phyloP scores from a whole-genome alignment of 2,329 filamentous ascomycete genomes.

The Arthrobotrys megalospora region DNA sequence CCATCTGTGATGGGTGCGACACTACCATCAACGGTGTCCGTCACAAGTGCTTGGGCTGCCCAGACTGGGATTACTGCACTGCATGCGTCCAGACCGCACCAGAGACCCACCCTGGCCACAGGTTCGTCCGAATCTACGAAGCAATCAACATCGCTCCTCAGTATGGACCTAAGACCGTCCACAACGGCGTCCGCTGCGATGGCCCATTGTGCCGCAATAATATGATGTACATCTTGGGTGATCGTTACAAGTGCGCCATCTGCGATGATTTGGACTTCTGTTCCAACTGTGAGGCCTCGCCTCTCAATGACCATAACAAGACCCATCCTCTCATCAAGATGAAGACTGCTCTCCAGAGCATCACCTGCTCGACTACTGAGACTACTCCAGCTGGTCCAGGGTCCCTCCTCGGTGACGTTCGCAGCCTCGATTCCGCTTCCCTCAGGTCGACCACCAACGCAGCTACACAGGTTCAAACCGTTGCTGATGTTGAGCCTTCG shows the following conservation, averaged over 20 bases:
- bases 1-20: constrained; percentile 95
- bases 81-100: constrained; percentile 77
- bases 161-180: constrained; percentile 71
- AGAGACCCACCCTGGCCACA: constrained; percentile 83
- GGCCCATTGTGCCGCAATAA: constrained; percentile 83
- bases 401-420: constrained; percentile 52
- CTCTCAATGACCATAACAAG: constrained; percentile 87
- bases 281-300: constrained; percentile 90
- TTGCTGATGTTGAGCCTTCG: constrained; percentile 79
- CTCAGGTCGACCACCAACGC: constrained; percentile 69
- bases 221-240: constrained; percentile 79
- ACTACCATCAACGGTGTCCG: constrained; percentile 88
- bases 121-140: constrained; percentile 90
- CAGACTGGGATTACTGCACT: constrained; percentile 96
- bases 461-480: constrained; percentile 78
- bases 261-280: constrained; percentile 97
- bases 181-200: constrained; percentile 93
- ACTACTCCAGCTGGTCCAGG: constrained; percentile 74
- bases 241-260: constrained; percentile 96
- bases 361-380: constrained; percentile 88
- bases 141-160: constrained; percentile 70
- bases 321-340: constrained; percentile 99
- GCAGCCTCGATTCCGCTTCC: constrained; percentile 43
- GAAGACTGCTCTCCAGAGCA: constrained; percentile 89
- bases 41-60: constrained; percentile 96